A percentile compares a stretch with the other conserved stretches of the same genome.
These are phyloP conservation scores for Aureobasidium lini DNA, from an alignment of 2,329 filamentous ascomycete species.

Conservation along the genomic window DNA sequence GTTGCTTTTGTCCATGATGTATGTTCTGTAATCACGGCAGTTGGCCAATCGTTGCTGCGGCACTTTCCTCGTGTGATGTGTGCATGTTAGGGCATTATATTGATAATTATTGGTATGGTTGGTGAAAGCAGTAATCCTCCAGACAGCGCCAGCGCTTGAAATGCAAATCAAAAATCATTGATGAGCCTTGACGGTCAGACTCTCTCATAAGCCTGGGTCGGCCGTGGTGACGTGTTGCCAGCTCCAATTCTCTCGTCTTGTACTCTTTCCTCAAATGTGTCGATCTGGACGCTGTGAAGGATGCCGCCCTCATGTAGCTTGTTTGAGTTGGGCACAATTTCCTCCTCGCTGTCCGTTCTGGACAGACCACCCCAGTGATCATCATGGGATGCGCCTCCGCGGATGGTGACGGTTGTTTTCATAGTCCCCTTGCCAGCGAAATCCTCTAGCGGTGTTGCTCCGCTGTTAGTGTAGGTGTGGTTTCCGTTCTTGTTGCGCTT, in stretches of 20 bases:
- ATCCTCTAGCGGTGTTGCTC: background rate
- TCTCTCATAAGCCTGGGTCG: background rate
- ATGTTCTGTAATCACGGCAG: background rate
- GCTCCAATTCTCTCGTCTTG: background rate
- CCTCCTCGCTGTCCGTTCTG: conserved; percentile 2
- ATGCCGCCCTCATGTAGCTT: background rate
- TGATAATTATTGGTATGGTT: background rate
- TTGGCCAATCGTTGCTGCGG: background rate
- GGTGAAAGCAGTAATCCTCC: background rate
- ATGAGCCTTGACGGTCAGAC: background rate
- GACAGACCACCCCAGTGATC: conserved; percentile 4
- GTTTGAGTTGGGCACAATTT: background rate
- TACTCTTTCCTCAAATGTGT: background rate
- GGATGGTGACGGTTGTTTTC: conserved; percentile 3
- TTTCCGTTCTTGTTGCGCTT: background rate
- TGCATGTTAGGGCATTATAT: background rate
- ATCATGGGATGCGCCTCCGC: background rate
- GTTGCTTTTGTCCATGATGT: background rate
- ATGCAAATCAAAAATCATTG: conserved; percentile 1
- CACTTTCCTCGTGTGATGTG: background rate
- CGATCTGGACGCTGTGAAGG: conserved; percentile 2
- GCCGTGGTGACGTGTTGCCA: background rate
- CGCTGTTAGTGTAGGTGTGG: background rate
- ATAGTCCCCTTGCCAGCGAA: background rate
- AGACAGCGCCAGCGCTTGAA: conserved; percentile 3